phyloP scores from a whole-genome alignment of 768 basidiomycete genomes.

The Trametes cingulata region DNA sequence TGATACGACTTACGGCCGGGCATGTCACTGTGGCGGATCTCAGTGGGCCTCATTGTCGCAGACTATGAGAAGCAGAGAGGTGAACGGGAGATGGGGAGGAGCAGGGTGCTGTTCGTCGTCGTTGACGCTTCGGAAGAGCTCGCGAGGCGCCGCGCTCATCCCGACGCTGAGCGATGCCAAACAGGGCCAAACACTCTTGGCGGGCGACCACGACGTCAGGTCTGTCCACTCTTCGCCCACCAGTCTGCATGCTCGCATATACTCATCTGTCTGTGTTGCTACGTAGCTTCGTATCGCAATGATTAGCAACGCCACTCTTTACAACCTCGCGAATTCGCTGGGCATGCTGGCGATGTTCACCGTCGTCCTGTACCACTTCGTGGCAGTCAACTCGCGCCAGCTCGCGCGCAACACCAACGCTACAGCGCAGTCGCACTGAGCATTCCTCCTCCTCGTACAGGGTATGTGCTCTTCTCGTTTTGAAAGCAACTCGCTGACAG shows the following conservation, averaged over 20 bases:
- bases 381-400: constrained; percentile 77
- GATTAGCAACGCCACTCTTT: constrained; percentile 82
- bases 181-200: constrained; percentile 21
- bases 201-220: constrained; percentile 24
- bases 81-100: not conserved
- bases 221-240: not conserved
- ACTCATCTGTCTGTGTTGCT: not conserved
- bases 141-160: constrained; percentile 18
- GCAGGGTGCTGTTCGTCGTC: constrained; percentile 8
- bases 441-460: not conserved
- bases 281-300: constrained; percentile 40
- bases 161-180: constrained; percentile 16
- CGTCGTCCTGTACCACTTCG: constrained; percentile 86
- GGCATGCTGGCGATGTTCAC: constrained; percentile 86
- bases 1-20: constrained; percentile 66
- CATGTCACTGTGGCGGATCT: constrained; percentile 69
- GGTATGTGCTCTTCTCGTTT: too few species aligned
- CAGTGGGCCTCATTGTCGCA: constrained; percentile 61
- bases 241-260: not conserved
- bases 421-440: not conserved
- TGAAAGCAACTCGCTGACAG: too few species aligned
- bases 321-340: constrained; percentile 78
- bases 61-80: constrained; percentile 11
- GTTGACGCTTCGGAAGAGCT: constrained; percentile 14
- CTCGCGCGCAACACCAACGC: constrained; percentile 27